Evolutionary conservation across 192 early-diverging fungal genomes (phyloP).

Genomic region (Anaeromyces robustus): DNA sequence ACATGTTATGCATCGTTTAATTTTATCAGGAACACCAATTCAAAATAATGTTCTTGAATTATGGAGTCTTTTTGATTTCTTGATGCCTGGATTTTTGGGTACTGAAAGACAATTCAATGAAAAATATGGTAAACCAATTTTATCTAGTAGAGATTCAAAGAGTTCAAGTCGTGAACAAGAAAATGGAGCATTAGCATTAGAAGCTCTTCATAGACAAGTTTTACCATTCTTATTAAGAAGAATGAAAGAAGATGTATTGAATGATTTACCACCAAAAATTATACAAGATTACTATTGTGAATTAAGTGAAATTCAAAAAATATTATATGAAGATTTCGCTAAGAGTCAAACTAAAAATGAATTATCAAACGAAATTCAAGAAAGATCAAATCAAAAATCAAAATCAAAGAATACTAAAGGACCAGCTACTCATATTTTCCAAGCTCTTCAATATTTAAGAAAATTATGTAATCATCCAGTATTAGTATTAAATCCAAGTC

Average conservation of each 20-base stretch:
- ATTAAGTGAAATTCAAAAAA: constrained; percentile 71
- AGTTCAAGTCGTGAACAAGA: constrained; percentile 36
- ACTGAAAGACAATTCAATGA: constrained; percentile 91
- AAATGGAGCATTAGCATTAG: constrained; percentile 64
- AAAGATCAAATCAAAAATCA: constrained; percentile 25
- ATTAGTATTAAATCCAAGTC: constrained; percentile 71
- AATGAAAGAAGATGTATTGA: constrained; percentile 93
- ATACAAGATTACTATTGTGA: constrained; percentile 99
- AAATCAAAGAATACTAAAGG: constrained; percentile 12
- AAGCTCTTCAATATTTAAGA: constrained; percentile 88
- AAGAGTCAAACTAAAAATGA: constrained; percentile 34
- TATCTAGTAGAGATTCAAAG: constrained; percentile 79
- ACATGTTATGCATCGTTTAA: constrained; percentile 69
- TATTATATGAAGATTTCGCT: constrained; percentile 87
- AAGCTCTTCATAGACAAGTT: constrained; percentile 90
- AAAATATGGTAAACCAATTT: constrained; percentile 80
- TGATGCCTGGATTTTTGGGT: constrained; percentile 97
- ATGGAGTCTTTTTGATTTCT: constrained; percentile 95
- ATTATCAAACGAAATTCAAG: constrained; percentile 10
- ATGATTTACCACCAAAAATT: constrained; percentile 96
- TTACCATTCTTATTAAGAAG: constrained; percentile 87
- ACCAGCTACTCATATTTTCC: constrained; percentile 78
- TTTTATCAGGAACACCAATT: constrained; percentile 94
- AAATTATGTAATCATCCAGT: constrained; percentile 93
- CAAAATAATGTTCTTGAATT: constrained; percentile 96